phyloP scores from a whole-genome alignment of 2,329 filamentous ascomycete genomes.

The Aspergillus japonicus region DNA sequence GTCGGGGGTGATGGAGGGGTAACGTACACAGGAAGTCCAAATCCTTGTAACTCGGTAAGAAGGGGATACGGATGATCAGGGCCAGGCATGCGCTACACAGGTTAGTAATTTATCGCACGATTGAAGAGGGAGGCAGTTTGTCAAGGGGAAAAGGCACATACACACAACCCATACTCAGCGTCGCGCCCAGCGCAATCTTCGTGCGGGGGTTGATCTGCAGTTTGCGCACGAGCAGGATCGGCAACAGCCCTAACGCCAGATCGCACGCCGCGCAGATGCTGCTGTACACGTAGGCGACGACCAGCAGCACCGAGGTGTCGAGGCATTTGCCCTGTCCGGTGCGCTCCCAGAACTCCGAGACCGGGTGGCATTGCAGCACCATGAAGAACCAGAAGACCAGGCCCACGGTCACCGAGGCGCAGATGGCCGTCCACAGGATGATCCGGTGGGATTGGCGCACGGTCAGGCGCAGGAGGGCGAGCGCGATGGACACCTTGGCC shows the following conservation, averaged over 20 bases:
- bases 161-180: slow-evolving; percentile 55
- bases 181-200: slow-evolving; percentile 50
- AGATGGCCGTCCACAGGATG: slow-evolving; percentile 46
- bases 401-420: slow-evolving; percentile 41
- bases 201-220: slow-evolving; percentile 53
- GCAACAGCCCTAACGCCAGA: slow-evolving; percentile 49
- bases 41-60: slow-evolving; percentile 39
- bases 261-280: slow-evolving; percentile 45
- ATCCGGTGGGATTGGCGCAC: slow-evolving; percentile 42
- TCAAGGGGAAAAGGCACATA: slow-evolving; percentile 7
- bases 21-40: slow-evolving; percentile 31
- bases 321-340: slow-evolving; percentile 42
- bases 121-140: too few species aligned
- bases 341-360: slow-evolving; percentile 50
- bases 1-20: not conserved
- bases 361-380: slow-evolving; percentile 50
- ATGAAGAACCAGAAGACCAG: slow-evolving; percentile 48
- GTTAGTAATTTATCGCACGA: too few species aligned
- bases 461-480: slow-evolving; percentile 51
- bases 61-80: slow-evolving; percentile 45
- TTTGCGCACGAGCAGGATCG: slow-evolving; percentile 52
- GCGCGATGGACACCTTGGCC: slow-evolving; percentile 50
- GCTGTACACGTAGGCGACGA: slow-evolving; percentile 51
- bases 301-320: slow-evolving; percentile 47
- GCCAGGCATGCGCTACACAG: slow-evolving; percentile 32